Evolutionary conservation across 2,329 filamentous ascomycete species (phyloP).

Genomic region (Fusarium papillatum): DNA sequence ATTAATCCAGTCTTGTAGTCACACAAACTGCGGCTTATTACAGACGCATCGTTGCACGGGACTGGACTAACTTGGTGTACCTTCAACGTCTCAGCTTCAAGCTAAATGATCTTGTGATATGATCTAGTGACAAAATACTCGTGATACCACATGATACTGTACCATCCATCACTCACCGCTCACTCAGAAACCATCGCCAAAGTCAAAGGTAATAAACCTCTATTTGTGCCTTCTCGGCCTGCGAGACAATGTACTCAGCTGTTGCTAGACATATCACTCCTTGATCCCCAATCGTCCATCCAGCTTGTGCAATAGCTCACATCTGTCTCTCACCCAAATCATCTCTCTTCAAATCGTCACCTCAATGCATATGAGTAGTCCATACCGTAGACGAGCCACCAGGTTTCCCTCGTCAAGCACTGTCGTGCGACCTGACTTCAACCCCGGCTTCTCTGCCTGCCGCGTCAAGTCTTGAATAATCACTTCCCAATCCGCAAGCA

Average conservation of each 20-base stretch:
- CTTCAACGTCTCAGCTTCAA: conserved; percentile 17
- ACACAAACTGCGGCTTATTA: conserved; percentile 13
- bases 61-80: not conserved
- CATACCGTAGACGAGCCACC: conserved; percentile 10
- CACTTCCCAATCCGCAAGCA: conserved; percentile 52
- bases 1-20: conserved; percentile 9
- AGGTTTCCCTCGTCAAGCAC: conserved; percentile 56
- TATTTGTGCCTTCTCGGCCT: conserved; percentile 35
- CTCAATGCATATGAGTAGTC: conserved; percentile 19
- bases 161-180: conserved; percentile 32
- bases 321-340: conserved; percentile 32
- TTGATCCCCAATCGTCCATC: conserved; percentile 28
- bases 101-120: not conserved
- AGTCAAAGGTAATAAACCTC: conserved; percentile 14
- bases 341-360: conserved; percentile 25
- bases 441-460: conserved; percentile 50
- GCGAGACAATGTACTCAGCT: conserved; percentile 36
- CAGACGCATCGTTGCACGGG: conserved; percentile 26
- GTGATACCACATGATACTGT: conserved; percentile 19
- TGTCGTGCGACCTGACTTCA: conserved; percentile 55
- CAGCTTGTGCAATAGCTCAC: conserved; percentile 32
- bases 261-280: conserved; percentile 33
- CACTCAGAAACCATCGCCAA: not conserved
- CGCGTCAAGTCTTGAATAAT: conserved; percentile 54
- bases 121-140: not conserved